Conservation (phyloP, 106 monocot species). For the Posidonia australis region DNA sequence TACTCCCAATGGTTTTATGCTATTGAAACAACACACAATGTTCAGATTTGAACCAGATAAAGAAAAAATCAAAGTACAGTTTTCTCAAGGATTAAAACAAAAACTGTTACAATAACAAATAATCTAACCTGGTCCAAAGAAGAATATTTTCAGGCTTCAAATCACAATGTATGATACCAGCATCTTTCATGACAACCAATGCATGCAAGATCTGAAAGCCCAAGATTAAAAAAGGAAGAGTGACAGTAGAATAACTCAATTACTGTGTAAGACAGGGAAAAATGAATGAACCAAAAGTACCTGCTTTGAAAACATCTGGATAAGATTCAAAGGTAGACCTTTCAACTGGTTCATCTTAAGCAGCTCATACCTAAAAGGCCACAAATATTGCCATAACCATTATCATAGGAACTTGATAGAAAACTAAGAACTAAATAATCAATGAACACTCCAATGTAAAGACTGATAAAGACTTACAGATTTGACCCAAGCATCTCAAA, state of each 20-base stretch:
- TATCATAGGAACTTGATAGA: background rate
- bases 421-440: background rate
- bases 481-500: slow-evolving; percentile 97
- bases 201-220: slow-evolving; percentile 65
- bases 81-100: too few relatives aligned
- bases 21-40: slow-evolving; percentile 6
- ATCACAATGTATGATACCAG: slow-evolving; percentile 97
- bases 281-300: slow-evolving; percentile 18
- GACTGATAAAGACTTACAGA: slow-evolving; percentile 44
- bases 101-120: background rate
- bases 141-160: slow-evolving; percentile 98
- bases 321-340: slow-evolving; percentile 59
- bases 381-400: background rate
- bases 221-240: too few relatives aligned
- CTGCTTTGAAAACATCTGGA: slow-evolving; percentile 87
- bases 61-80: too few relatives aligned
- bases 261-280: too few relatives aligned
- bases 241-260: too few relatives aligned
- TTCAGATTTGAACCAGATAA: background rate
- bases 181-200: slow-evolving; percentile 80
- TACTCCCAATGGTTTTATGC: slow-evolving; percentile 48
- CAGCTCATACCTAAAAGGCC: slow-evolving; percentile 58
- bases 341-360: slow-evolving; percentile 68
- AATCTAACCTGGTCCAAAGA: slow-evolving; percentile 47
- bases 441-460: background rate